Evolutionary conservation across 192 early-diverging fungal species (phyloP), one percentile per base, ranked within the genome.

Genomic region (Lobosporangium transversale): DNA sequence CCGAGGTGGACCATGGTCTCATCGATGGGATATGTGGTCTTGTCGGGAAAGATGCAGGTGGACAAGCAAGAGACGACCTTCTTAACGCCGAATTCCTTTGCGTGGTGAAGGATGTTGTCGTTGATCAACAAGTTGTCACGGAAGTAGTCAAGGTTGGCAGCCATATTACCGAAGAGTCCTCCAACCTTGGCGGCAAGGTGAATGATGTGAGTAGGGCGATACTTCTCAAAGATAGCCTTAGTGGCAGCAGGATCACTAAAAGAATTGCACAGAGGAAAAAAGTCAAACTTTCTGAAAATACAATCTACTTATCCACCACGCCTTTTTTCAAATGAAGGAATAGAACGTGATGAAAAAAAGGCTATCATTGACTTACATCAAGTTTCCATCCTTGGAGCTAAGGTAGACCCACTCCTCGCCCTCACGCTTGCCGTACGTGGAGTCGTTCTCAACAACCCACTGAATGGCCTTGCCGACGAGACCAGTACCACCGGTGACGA

Each of bases 31-130:
- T 94, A 94, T 9, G 85, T 76, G 30, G 93, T 93, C 62, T 92
- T 91, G 78, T 93, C 91, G 30, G 93, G 93, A 80, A 94, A 94
- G 43, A 94, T 87, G 79, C 93, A 94, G 21, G 93, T 94, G 0
- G 92, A 93, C 44, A 94, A 86, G 71, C 93, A 94, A 1, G 93
- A 94, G 20, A 94, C 90, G 51, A 94, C 90, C 80, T 94, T 94
- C 79, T 90, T 66, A 58, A 90, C 90, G 21, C 86, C 84, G 76
- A 71, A 81, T 66, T 82, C 79, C 65, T 90, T 86, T 14, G 88
- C 81, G 21, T 78, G 73, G 47, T 87, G 81, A 32, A 93, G 56
- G 27, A 94, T 82, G 62, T 94, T 92, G 48, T 94, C 92, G 68
- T 93, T 94, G 64, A 94, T 93, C 47, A 89, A 75, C 83, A 87